A percentile compares a stretch with the other conserved stretches of the same genome.
phyloP scores from a whole-genome alignment of 495 filamentous ascomycete species.

The Xylaria venustula region DNA sequence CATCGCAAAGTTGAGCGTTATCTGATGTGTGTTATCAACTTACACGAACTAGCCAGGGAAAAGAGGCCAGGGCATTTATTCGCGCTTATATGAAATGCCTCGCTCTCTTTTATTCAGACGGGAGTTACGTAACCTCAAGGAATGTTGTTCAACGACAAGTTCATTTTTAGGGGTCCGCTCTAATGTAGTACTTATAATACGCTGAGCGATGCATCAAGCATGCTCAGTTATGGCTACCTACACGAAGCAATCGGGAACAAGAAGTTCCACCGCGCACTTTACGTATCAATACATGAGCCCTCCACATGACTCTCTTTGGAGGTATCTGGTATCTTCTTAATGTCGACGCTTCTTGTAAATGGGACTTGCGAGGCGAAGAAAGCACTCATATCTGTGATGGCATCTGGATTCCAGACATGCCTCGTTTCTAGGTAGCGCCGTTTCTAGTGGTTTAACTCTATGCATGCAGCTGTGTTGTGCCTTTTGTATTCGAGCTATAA shows the following conservation, averaged over 20 bases:
- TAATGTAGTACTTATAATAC: conserved; percentile 1
- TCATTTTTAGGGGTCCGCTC: not conserved
- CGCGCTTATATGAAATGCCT: too few species aligned
- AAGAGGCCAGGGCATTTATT: too few species aligned
- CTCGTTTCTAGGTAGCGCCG: not conserved
- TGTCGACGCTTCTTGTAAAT: conserved; percentile 5
- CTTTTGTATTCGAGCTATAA: not conserved
- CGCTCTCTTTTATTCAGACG: too few species aligned
- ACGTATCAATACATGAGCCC: conserved; percentile 12
- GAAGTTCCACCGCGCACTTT: not conserved
- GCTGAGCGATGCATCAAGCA: conserved; percentile 5
- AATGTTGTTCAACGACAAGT: not conserved
- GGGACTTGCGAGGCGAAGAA: conserved; percentile 11
- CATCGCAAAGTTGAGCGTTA: too few species aligned
- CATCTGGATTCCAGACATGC: not conserved
- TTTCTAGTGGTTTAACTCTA: not conserved
- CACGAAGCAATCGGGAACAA: conserved; percentile 10
- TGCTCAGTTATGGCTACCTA: conserved; percentile 14
- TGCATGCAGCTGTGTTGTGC: not conserved
- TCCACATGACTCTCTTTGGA: conserved; percentile 5
- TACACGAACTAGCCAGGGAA: too few species aligned
- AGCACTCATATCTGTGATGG: conserved; percentile 8
- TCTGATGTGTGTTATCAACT: too few species aligned
- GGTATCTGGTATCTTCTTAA: conserved; percentile 16
- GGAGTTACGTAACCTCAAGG: too few species aligned